Evolutionary conservation across 2,329 filamentous ascomycete species (phyloP), one percentile per base, ranked within the genome.

Genomic region (Pestalotiopsis sp.): DNA sequence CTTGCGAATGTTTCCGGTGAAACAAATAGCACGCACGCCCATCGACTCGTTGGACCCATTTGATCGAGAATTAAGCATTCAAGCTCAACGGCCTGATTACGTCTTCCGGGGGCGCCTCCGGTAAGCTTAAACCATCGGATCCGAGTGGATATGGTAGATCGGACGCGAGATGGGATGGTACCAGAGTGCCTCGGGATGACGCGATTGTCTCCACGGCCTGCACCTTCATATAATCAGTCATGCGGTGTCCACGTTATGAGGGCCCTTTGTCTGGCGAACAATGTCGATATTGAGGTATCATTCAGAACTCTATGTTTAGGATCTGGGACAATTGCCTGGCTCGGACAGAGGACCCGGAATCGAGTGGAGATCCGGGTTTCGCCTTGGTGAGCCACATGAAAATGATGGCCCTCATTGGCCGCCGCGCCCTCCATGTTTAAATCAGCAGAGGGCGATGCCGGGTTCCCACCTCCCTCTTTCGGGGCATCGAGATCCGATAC

Each of bases 321-420:
- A 62, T 39, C 59, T 39, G 59, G 59, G 31, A 62, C 41, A 64
- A 64, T 64, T 64, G 61, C 38, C 61, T 31, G 61, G 61, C 61
- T 64, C 61, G 41, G 61, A 39, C 25, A 62, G 23, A 12, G 17
- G 20, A 49, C 25, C 61, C 61, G 61, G 61, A 17, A 36, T 41
- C 12, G 61, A 41, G 61, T 45, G 61, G 61, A 49, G 61, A 25
- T 20, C 38, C 36, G n/a, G 38, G 61, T 64, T 64, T 64, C 61
- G 61, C 61, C 39, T 64, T 49, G 36, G 36, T 52, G 61, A 64
- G 6, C 7, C 20, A 49, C 61, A 52, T 20, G 61, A 38, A 64
- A 20, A 64, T 49, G 9, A 64, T 13, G 12, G 14, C n/a, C 13
- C 9, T 31, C 39, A 64, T 64, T 64, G 61, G 61, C 9, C 39